Evolutionary conservation across 176 grass and related monocot species (phyloP).

Genomic region (Ensete ventricosum): DNA sequence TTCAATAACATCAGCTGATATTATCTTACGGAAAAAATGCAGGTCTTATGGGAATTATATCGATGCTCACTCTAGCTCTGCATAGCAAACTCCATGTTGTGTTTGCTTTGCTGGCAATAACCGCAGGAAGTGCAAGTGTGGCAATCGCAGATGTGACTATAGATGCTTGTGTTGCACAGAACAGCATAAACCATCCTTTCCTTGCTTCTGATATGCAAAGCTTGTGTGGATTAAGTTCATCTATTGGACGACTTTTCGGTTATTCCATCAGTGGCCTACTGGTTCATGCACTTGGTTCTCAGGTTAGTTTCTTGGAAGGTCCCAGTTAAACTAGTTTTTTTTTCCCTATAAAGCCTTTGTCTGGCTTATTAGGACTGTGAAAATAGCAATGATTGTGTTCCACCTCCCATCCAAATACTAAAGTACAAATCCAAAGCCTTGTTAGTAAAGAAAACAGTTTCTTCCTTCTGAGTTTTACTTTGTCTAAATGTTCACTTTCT

Average conservation of each 20-base stretch:
- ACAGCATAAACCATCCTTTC: conserved; percentile 51
- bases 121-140: conserved; percentile 40
- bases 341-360: no score
- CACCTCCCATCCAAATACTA: neutral
- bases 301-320: conserved; percentile 26
- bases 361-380: neutral
- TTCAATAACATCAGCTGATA: neutral
- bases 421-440: neutral
- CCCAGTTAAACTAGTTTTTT: neutral
- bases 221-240: conserved; percentile 64
- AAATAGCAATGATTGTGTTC: neutral
- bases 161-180: conserved; percentile 68
- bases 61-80: conserved; percentile 60
- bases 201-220: conserved; percentile 70
- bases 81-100: conserved; percentile 27
- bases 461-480: conserved; percentile 6
- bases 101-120: conserved; percentile 36
- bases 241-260: conserved; percentile 60
- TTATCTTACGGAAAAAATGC: conserved; percentile 8
- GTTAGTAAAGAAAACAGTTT: neutral
- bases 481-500: conserved; percentile 2
- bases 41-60: conserved; percentile 56
- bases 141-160: conserved; percentile 76
- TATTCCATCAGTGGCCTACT: conserved; percentile 79
- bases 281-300: conserved; percentile 60